Percentiles rank a stretch among this genome's conserved stretches.
Conservation (phyloP, 352 stramenopile genomes). For the Globisporangium nodosum region DNA sequence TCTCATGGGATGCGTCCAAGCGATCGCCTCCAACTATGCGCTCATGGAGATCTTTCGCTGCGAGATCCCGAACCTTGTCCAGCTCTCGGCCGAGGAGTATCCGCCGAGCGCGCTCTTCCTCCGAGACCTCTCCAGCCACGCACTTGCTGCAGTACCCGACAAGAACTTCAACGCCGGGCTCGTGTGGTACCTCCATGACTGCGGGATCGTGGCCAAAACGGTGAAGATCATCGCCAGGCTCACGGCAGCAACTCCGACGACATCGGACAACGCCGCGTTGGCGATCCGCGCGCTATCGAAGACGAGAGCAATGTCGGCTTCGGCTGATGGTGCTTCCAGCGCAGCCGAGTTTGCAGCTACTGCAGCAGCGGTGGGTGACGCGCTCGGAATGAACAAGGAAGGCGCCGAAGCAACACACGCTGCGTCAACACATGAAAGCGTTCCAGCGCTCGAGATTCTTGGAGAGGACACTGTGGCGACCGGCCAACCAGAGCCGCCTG, state of each 20-base stretch:
- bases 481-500: neutral
- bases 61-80: constrained; percentile 62
- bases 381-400: constrained; percentile 41
- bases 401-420: neutral
- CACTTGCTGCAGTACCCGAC: constrained; percentile 37
- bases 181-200: constrained; percentile 77
- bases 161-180: constrained; percentile 67
- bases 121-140: constrained; percentile 36
- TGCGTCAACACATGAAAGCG: neutral
- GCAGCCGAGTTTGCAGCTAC: constrained; percentile 7
- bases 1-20: constrained; percentile 59
- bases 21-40: constrained; percentile 34
- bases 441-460: neutral
- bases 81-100: constrained; percentile 62
- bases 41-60: constrained; percentile 68
- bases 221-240: constrained; percentile 43
- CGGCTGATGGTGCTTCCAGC: neutral
- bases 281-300: constrained; percentile 22
- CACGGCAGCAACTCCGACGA: constrained; percentile 24
- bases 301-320: neutral
- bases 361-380: constrained; percentile 57
- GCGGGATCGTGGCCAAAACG: constrained; percentile 36
- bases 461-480: neutral
- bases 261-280: constrained; percentile 19
- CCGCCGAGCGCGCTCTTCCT: constrained; percentile 36